Percentiles rank a stretch among this genome's conserved stretches.
Conservation (phyloP, 2,329 filamentous ascomycete species). For the Monosporascus cannonballus region DNA sequence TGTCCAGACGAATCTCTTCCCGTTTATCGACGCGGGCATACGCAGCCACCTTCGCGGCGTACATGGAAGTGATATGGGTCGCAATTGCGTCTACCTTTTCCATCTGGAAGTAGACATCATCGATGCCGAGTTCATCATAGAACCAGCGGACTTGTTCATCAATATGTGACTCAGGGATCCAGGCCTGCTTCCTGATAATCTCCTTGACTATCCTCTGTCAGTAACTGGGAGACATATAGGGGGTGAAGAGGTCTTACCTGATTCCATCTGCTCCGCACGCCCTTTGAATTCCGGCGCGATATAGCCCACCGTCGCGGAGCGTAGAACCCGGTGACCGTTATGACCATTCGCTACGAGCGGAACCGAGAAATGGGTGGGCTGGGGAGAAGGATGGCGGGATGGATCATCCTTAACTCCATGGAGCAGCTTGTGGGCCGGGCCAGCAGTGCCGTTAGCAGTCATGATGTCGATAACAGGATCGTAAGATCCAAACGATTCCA, state of each 20-base stretch:
- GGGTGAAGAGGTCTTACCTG: constrained; percentile 44
- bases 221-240: background rate
- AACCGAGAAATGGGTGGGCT: constrained; percentile 78
- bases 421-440: constrained; percentile 33
- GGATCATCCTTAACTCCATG: constrained; percentile 35
- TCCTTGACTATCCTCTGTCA: constrained; percentile 61
- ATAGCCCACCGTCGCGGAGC: constrained; percentile 89
- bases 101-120: constrained; percentile 96
- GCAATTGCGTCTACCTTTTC: constrained; percentile 82
- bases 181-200: constrained; percentile 69
- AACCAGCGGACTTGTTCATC: constrained; percentile 91
- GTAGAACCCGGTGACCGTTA: constrained; percentile 67
- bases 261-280: constrained; percentile 84
- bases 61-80: constrained; percentile 91
- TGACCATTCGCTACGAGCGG: constrained; percentile 47
- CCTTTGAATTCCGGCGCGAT: constrained; percentile 91
- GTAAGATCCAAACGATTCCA: constrained; percentile 22
- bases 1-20: constrained; percentile 90
- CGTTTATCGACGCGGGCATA: constrained; percentile 90
- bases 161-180: constrained; percentile 78
- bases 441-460: constrained; percentile 26
- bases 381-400: constrained; percentile 71
- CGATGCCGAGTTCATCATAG: constrained; percentile 94
- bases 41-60: constrained; percentile 92
- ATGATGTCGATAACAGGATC: constrained; percentile 21